These are phyloP conservation scores for Rhinocladiella mackenziei DNA, from an alignment of 2,329 filamentous ascomycete species.

Conservation along the genomic window DNA sequence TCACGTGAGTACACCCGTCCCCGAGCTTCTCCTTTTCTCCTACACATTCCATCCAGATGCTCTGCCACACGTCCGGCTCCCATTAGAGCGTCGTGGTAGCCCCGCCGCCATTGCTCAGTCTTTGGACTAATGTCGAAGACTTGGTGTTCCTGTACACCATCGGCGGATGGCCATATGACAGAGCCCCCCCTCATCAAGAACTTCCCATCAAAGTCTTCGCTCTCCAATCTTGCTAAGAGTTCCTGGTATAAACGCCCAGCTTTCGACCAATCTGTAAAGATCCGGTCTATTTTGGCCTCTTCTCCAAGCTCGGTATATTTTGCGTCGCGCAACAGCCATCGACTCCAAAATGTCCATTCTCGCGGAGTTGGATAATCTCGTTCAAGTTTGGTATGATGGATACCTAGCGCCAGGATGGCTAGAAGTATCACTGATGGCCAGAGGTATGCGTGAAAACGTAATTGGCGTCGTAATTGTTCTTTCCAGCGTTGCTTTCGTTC, in stretches of 20 bases:
- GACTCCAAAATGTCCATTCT: constrained; percentile 72
- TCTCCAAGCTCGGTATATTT: constrained; percentile 51
- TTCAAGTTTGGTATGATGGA: constrained; percentile 72
- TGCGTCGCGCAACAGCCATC: constrained; percentile 64
- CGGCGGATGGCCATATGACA: too few species aligned
- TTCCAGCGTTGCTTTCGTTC: constrained; percentile 56
- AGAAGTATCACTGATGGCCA: constrained; percentile 62
- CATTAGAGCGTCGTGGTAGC: constrained; percentile 81
- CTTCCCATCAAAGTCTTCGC: constrained; percentile 63
- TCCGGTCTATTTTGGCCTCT: constrained; percentile 50
- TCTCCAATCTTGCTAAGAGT: constrained; percentile 65
- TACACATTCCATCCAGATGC: constrained; percentile 72
- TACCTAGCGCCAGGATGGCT: constrained; percentile 58
- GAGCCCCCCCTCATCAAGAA: constrained; percentile 57
- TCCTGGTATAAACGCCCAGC: constrained; percentile 59
- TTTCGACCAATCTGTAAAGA: constrained; percentile 64
- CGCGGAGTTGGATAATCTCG: constrained; percentile 72
- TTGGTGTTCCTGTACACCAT: neutral
- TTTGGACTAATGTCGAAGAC: constrained; percentile 64
- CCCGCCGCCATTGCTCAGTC: constrained; percentile 77
- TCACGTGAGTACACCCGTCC: constrained; percentile 60
- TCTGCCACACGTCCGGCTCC: constrained; percentile 71
- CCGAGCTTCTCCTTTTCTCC: constrained; percentile 52
- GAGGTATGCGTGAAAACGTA: constrained; percentile 66
- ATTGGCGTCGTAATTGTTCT: constrained; percentile 65